These are phyloP conservation scores for Lachancea kluyveri DNA, from an alignment of 805 yeast genomes.

Conservation along the genomic window DNA sequence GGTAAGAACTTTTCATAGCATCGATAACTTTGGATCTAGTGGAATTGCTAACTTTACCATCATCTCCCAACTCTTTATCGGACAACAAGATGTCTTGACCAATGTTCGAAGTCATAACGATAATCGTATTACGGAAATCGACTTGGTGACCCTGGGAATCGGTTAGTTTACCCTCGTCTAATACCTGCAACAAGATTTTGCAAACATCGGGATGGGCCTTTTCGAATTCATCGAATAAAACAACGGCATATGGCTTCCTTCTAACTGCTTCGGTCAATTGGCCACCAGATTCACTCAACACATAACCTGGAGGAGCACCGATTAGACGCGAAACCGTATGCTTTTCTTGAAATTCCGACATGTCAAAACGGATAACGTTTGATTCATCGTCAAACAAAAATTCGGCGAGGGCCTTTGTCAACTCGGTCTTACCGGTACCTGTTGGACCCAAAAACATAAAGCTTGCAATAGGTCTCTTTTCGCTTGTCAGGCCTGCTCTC, in stretches of 20 bases:
- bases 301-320: conserved; percentile 98
- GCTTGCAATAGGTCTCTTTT: conserved; percentile 91
- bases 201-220: conserved; percentile 97
- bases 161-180: conserved; percentile 92
- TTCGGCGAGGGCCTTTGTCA: conserved; percentile 87
- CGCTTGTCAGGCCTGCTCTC: conserved; percentile 93
- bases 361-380: conserved; percentile 86
- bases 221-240: conserved; percentile 92
- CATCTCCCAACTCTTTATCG: conserved; percentile 48
- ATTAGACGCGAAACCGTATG: conserved; percentile 85
- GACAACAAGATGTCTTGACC: conserved; percentile 84
- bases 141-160: conserved; percentile 93
- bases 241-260: conserved; percentile 90
- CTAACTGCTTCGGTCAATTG: conserved; percentile 95
- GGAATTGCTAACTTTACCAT: conserved; percentile 49
- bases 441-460: conserved; percentile 97
- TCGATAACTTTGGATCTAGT: conserved; percentile 59
- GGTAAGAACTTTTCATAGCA: conserved; percentile 63
- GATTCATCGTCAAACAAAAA: conserved; percentile 85
- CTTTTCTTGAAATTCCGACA: conserved; percentile 97
- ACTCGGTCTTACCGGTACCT: conserved; percentile 97
- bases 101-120: conserved; percentile 94
- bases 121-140: conserved; percentile 90
- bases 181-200: conserved; percentile 80
- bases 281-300: conserved; percentile 89